Evolutionary conservation across 1,284 basidiomycete species (phyloP).

Genomic region (Moesziomyces sp.): DNA sequence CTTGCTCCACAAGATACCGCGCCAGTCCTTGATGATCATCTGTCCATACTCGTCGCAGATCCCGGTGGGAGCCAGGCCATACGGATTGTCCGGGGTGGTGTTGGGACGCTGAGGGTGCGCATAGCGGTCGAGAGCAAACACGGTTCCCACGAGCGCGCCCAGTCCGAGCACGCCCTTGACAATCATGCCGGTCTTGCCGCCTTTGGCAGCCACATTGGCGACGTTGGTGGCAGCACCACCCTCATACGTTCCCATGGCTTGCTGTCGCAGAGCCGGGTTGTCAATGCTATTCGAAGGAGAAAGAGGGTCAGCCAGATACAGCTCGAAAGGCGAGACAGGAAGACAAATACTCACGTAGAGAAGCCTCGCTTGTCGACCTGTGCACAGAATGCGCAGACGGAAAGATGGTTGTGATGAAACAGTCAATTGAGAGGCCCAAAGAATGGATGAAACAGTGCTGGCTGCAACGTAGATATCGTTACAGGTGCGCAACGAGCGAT

Average conservation of each 20-base stretch:
- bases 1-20: slow-evolving; percentile 29
- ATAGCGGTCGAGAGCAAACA: slow-evolving; percentile 7
- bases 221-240: neutral
- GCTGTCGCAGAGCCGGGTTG: slow-evolving; percentile 15
- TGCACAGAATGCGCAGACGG: slow-evolving; percentile 1
- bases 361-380: slow-evolving; percentile 23
- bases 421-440: neutral
- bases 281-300: slow-evolving; percentile 3
- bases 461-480: neutral
- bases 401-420: slow-evolving; percentile 5
- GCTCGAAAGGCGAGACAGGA: neutral
- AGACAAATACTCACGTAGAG: slow-evolving; percentile 11
- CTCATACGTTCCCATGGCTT: slow-evolving; percentile 5
- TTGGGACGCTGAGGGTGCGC: slow-evolving; percentile 23
- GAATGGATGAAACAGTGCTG: neutral
- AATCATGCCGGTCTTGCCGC: neutral
- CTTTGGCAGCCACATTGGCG: neutral
- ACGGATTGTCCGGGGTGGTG: slow-evolving; percentile 29
- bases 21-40: slow-evolving; percentile 25
- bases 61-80: slow-evolving; percentile 13
- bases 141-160: slow-evolving; percentile 5
- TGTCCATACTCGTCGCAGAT: slow-evolving; percentile 20
- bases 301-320: neutral
- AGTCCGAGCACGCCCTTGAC: slow-evolving; percentile 9
- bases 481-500: neutral